Conservation (phyloP, 305 asterid species). For the Fraxinus latifolia region DNA sequence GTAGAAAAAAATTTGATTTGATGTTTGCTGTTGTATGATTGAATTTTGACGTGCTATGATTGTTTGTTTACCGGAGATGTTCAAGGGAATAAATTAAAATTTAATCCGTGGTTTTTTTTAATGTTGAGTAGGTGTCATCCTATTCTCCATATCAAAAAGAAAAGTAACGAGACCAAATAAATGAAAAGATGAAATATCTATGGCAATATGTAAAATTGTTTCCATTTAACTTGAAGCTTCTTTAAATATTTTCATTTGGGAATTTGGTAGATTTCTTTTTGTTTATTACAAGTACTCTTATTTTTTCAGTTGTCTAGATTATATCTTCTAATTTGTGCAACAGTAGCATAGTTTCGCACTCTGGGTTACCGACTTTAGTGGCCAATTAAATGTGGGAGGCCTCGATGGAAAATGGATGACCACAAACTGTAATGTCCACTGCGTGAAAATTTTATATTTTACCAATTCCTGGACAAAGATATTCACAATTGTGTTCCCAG, state of each 20-base stretch:
- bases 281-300: neutral
- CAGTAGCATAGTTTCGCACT: conserved; percentile 1
- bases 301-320: neutral
- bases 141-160: neutral
- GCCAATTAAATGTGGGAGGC: neutral
- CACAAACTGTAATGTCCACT: neutral
- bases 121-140: neutral
- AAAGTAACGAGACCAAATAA: neutral
- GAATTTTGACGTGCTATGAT: neutral
- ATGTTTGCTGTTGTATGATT: conserved; percentile 7
- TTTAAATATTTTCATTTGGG: neutral
- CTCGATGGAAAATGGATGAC: neutral
- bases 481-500: neutral
- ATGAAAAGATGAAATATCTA: neutral
- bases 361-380: conserved; percentile 3
- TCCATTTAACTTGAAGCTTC: conserved; percentile 6
- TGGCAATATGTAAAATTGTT: neutral
- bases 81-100: conserved; percentile 4
- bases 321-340: conserved; percentile 3
- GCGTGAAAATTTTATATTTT: neutral
- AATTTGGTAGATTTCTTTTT: neutral
- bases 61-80: conserved; percentile 3
- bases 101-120: neutral
- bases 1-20: conserved; percentile 11
- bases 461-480: neutral